Evolutionary conservation across 805 yeast genomes (phyloP).

Genomic region (Candida silvicultrix): DNA sequence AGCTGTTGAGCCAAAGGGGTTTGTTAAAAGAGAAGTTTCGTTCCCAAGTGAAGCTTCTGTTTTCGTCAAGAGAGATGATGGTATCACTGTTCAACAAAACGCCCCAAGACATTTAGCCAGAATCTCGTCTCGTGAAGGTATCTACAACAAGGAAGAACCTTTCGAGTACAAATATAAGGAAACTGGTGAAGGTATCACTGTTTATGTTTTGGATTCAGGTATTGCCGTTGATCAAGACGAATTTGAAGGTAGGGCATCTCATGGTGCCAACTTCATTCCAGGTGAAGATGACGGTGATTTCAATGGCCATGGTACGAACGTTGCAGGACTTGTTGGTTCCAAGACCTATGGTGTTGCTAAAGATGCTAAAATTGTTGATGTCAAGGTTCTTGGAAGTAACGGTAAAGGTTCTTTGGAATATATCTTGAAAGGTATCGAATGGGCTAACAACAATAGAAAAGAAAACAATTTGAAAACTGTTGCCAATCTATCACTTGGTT

Average conservation of each 20-base stretch:
- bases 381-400: conserved; percentile 58
- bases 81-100: conserved; percentile 24
- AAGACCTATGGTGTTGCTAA: conserved; percentile 75
- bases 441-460: conserved; percentile 50
- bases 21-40: too few relatives aligned
- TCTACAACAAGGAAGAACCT: conserved; percentile 4
- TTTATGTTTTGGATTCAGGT: conserved; percentile 78
- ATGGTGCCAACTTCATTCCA: conserved; percentile 58
- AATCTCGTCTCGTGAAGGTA: conserved; percentile 30
- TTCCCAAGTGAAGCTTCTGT: conserved; percentile 7
- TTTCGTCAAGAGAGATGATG: conserved; percentile 1
- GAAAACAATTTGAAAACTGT: conserved; percentile 40
- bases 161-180: conserved; percentile 39
- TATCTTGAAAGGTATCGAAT: conserved; percentile 61
- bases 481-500: conserved; percentile 71
- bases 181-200: conserved; percentile 53
- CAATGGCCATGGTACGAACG: conserved; percentile 89
- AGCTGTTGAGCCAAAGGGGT: background rate
- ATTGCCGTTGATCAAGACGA: conserved; percentile 46
- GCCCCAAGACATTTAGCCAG: conserved; percentile 65
- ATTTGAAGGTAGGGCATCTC: conserved; percentile 47
- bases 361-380: conserved; percentile 54
- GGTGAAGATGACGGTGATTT: conserved; percentile 53
- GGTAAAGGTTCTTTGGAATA: conserved; percentile 67
- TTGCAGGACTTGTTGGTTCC: conserved; percentile 80